A percentile compares a stretch with the other conserved stretches of the same genome.
Evolutionary conservation across 1,284 basidiomycete genomes (phyloP).

Genomic region (Limonomyces culmigenus): DNA sequence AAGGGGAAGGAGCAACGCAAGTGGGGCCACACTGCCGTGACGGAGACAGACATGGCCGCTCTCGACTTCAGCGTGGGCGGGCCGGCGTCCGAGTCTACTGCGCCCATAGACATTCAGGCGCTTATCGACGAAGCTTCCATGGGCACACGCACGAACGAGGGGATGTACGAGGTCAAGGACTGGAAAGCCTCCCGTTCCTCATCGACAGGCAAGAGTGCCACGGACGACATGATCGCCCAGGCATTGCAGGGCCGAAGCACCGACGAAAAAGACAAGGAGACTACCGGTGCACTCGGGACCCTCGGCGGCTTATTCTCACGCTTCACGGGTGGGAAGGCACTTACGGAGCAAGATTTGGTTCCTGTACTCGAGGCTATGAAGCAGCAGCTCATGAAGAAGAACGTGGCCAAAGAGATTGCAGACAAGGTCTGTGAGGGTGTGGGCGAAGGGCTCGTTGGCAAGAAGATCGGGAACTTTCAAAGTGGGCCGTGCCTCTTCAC

Average conservation of each 20-base stretch:
- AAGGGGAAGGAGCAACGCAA: slow-evolving; percentile 74
- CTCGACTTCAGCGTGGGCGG: slow-evolving; percentile 70
- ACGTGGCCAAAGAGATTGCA: slow-evolving; percentile 91
- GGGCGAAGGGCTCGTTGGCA: slow-evolving; percentile 77
- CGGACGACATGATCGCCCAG: slow-evolving; percentile 37
- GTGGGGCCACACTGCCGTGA: slow-evolving; percentile 75
- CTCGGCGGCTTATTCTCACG: slow-evolving; percentile 66
- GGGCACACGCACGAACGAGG: slow-evolving; percentile 67
- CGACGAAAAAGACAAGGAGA: slow-evolving; percentile 17
- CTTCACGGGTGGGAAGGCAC: slow-evolving; percentile 69
- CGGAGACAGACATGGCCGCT: slow-evolving; percentile 74
- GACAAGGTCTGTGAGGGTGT: slow-evolving; percentile 92
- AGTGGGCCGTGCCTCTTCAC: slow-evolving; percentile 28
- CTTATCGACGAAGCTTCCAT: slow-evolving; percentile 69
- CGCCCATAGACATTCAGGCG: slow-evolving; percentile 34
- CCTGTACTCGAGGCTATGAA: slow-evolving; percentile 92
- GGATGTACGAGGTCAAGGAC: slow-evolving; percentile 88
- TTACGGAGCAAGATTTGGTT: slow-evolving; percentile 72
- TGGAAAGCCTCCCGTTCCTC: slow-evolving; percentile 57
- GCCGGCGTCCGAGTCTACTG: slow-evolving; percentile 17
- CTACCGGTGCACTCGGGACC: slow-evolving; percentile 22
- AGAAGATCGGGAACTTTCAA: slow-evolving; percentile 77
- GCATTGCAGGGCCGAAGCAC: slow-evolving; percentile 26
- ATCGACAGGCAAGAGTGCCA: neutral
- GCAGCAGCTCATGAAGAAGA: slow-evolving; percentile 96